phyloP scores from a whole-genome alignment of 2,329 filamentous ascomycete genomes.

The Coccinonectria pachysandricola region DNA sequence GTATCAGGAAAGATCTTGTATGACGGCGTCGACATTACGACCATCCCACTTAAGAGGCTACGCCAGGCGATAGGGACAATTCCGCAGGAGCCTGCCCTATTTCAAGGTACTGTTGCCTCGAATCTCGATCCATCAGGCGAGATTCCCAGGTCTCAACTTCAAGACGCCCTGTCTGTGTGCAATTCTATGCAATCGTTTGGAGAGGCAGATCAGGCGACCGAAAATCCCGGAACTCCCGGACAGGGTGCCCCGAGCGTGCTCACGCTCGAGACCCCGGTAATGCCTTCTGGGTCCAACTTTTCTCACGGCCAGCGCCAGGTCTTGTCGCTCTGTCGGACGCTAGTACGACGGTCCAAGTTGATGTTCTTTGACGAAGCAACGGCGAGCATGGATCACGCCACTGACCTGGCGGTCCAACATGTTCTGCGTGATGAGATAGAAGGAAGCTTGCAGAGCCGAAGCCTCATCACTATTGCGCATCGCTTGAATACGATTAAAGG shows the following conservation, averaged over 20 bases:
- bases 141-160: constrained; percentile 41
- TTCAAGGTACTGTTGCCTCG: constrained; percentile 40
- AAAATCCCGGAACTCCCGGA: constrained; percentile 3
- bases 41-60: constrained; percentile 37
- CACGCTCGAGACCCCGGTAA: constrained; percentile 36
- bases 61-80: constrained; percentile 47
- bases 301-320: constrained; percentile 49
- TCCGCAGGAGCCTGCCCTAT: constrained; percentile 48
- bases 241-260: constrained; percentile 6
- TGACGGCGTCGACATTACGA: constrained; percentile 45
- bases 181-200: constrained; percentile 46
- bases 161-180: constrained; percentile 51
- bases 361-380: constrained; percentile 50
- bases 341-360: constrained; percentile 43
- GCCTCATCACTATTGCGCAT: constrained; percentile 48
- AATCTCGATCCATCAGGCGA: constrained; percentile 57
- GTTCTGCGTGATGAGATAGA: constrained; percentile 40
- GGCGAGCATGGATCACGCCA: constrained; percentile 49
- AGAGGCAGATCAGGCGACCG: constrained; percentile 25
- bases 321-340: constrained; percentile 43
- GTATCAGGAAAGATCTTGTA: constrained; percentile 42
- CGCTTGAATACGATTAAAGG: constrained; percentile 48
- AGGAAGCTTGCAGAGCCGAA: constrained; percentile 33
- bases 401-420: constrained; percentile 44
- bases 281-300: constrained; percentile 44